Percentiles rank a stretch among this genome's conserved stretches.
These are phyloP conservation scores for Strobilomyces dryophilus DNA, from an alignment of 768 basidiomycete genomes.

Conservation along the genomic window DNA sequence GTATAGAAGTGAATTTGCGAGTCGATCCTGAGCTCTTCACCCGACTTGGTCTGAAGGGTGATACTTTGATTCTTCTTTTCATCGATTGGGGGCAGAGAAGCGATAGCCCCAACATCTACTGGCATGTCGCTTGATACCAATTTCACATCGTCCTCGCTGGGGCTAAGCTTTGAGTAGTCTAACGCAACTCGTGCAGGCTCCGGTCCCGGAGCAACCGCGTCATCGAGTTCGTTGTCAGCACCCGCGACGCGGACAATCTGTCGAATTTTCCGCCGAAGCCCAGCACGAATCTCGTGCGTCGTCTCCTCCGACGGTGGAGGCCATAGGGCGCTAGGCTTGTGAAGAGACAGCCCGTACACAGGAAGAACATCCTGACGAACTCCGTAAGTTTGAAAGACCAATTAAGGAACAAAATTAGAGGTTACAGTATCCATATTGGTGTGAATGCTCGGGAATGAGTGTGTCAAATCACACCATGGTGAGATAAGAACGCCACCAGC, in stretches of 20 bases:
- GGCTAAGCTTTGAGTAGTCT: conserved; percentile 6
- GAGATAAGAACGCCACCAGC: conserved; percentile 88
- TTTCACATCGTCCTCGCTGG: conserved; percentile 3
- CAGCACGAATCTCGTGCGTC: conserved; percentile 50
- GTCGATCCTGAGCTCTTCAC: conserved; percentile 50
- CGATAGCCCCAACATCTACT: conserved; percentile 48
- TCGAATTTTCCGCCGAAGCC: conserved; percentile 57
- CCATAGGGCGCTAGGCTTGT: conserved; percentile 77
- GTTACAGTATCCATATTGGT: conserved; percentile 78
- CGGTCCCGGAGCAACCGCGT: neutral
- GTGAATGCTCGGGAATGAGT: conserved; percentile 88
- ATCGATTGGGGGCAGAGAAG: conserved; percentile 38
- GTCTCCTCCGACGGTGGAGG: conserved; percentile 70
- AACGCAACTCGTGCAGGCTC: conserved; percentile 6
- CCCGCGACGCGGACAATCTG: conserved; percentile 44
- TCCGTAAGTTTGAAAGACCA: neutral
- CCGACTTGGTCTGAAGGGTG: conserved; percentile 40
- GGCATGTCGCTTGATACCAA: conserved; percentile 30
- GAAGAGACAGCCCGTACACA: conserved; percentile 66
- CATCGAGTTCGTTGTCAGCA: conserved; percentile 6
- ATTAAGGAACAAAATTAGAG: neutral
- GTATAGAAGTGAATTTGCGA: conserved; percentile 86
- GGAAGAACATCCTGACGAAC: conserved; percentile 70
- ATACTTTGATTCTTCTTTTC: conserved; percentile 42
- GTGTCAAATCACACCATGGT: conserved; percentile 93